phyloP scores from a whole-genome alignment of 139 green algal genomes.

The Ettlia oleoabundans region DNA sequence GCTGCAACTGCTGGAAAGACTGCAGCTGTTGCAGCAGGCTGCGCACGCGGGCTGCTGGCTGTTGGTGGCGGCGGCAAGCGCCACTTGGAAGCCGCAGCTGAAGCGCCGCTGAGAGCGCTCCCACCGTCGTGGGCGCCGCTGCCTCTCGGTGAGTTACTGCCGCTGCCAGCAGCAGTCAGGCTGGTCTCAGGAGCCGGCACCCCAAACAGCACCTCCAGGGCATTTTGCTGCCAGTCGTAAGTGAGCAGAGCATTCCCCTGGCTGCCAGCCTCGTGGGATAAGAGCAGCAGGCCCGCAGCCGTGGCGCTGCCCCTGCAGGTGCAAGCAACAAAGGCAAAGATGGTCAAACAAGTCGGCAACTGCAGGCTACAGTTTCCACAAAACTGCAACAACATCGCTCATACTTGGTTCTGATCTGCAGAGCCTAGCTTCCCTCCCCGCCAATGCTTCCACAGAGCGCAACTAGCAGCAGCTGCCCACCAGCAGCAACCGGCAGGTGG shows the following conservation, averaged over 20 bases:
- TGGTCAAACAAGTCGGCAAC: not conserved
- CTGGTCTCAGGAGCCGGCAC: conserved; percentile 12
- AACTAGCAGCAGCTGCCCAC: too few species aligned
- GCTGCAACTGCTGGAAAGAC: not conserved
- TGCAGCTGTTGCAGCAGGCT: not conserved
- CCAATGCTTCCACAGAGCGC: too few species aligned
- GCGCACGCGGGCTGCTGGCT: not conserved
- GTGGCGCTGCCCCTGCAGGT: conserved; percentile 37
- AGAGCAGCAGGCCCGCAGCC: conserved; percentile 65
- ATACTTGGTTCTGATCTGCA: too few species aligned
- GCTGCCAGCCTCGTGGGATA: conserved; percentile 66
- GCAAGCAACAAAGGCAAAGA: not conserved
- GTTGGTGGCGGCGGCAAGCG: not conserved
- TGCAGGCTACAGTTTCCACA: not conserved
- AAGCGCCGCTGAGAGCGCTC: too few species aligned
- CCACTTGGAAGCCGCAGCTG: not conserved
- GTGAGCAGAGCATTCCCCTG: conserved; percentile 80
- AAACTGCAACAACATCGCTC: too few species aligned
- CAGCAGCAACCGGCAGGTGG: too few species aligned
- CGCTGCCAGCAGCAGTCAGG: not conserved
- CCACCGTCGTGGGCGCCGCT: too few species aligned
- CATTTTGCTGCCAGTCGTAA: conserved; percentile 70
- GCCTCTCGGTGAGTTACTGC: not conserved
- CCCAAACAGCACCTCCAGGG: conserved; percentile 59
- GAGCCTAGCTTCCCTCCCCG: too few species aligned